Base-by-base conservation (phyloP, 2,329 filamentous ascomycete species). In the Scytalidium sp. region DNA sequence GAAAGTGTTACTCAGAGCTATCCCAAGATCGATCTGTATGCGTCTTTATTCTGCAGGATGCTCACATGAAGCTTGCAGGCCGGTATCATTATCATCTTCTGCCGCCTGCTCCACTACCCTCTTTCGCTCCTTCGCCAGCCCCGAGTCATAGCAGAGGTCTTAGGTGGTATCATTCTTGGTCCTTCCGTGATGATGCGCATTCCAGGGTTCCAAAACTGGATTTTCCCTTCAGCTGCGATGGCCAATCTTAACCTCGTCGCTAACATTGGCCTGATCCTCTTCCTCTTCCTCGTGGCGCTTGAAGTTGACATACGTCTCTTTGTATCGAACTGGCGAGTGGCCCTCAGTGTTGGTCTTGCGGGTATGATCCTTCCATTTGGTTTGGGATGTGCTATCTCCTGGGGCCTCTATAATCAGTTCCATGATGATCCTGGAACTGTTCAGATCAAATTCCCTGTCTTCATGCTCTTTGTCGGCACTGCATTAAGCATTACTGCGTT, bases 401-500 rank as follows among this genome's bases (percentile, higher is more conserved):
- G 84, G 67, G 91, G 91, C 1, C 68, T 96, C 11, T 95, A 90
- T 61, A 70, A 91, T 51, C 69, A 91, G 50, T 96, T 95, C 60
- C 74, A 54, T 3, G 32, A 45, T 41, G 64, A 67, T 23, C 63
- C 73, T 0, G 76, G 73, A 3, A 76, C 75, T 8, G 75, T 79
- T n/a, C 73, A 72, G 0, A 81, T 87, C 45, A 67, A 70, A 15
- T 87, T 87, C 63, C 76, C 78, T 2, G 77, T 81, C 2, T 87
- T 80, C 57, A 75, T 84, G 68, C 75, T 91, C 20, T 97, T 97
- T 65, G 88, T 97, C 56, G 93, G 92, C 67, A 92, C 96, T 47
- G 93, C 93, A 1, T 85, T 97, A 69, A 88, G 32, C 22, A 97
- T 97, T 59, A 97, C 93, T 1, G 90, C 83, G 8, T 86, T 97